Evolutionary conservation across 768 basidiomycete species (phyloP), one percentile per base, ranked within the genome.

Genomic region (Panellus pusillus): DNA sequence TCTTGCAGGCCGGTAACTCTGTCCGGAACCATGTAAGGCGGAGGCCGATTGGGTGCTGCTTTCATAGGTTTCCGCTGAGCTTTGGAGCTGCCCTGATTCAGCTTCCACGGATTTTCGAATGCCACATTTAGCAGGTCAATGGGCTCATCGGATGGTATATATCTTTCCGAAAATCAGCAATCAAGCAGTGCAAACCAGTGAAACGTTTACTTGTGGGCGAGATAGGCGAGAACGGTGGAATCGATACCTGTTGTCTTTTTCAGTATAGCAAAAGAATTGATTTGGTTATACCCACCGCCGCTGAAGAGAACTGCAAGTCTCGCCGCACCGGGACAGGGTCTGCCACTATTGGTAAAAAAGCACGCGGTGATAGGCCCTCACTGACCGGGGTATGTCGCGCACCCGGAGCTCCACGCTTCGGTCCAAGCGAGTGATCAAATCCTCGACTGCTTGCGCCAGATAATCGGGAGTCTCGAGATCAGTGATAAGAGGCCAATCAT

Each of bases 81-180:
- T 57, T 54, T 39, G 51, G 28, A 59, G 44, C 74, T 18, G 71
- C 55, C 54, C 78, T 74, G 4, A 76, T 74, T 74, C 13, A 89
- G 70, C 63, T 89, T 88, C 6, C 92, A 81, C n/a, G 93, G 93
- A 64, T 97, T 97, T 66, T 98, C 93, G 61, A 98, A 98, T 1
- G 92, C 91, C 5, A 98, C 92, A 62, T 97, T 97, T 8, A 98
- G 74, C 1, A 98, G 73, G 65, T 98, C 95, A 46, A 98, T 92
- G 0, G 93, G 89, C 65, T 97, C 93, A 41, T 82, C 75, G 15
- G 72, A 45, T 9, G 90, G 84, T 31, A 93, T 66, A 66, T 91
- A 81, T 54, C 93, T 95, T 55, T 19, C 12, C 45, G 19, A 42
- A 49, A 19, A 41, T 41, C 48, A 55, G 32, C 32, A 35, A 37